Percentiles rank a stretch among this genome's conserved stretches.
Evolutionary conservation across 73 alveolate species (phyloP).

Genomic region (Effrenium voratum): DNA sequence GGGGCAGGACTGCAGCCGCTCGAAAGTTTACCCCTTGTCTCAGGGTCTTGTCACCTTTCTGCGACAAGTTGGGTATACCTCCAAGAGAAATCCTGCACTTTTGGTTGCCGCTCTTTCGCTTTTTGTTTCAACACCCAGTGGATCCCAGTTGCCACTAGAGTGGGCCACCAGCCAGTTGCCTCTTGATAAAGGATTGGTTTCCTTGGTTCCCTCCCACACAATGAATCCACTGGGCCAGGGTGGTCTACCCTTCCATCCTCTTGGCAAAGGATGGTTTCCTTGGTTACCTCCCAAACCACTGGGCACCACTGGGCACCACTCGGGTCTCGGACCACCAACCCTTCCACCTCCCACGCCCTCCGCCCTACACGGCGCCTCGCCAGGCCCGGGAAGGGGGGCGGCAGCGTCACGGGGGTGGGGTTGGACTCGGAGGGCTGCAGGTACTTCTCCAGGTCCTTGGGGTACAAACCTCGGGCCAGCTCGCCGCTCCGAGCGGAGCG

Average conservation of each 20-base stretch:
- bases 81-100: too few relatives aligned
- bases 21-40: too few relatives aligned
- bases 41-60: too few relatives aligned
- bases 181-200: too few relatives aligned
- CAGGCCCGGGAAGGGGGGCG: conserved; percentile 83
- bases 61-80: too few relatives aligned
- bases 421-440: conserved; percentile 54
- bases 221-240: neutral
- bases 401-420: conserved; percentile 79
- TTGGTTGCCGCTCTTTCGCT: too few relatives aligned
- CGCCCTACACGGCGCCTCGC: conserved; percentile 23
- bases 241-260: neutral
- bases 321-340: neutral
- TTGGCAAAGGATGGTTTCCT: neutral
- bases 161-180: too few relatives aligned
- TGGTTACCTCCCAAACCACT: neutral
- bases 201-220: too few relatives aligned
- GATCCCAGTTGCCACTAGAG: too few relatives aligned
- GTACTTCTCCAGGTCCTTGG: conserved; percentile 69
- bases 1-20: too few relatives aligned
- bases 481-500: too few relatives aligned
- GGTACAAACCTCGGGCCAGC: conserved; percentile 63
- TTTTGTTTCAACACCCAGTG: too few relatives aligned
- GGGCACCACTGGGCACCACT: neutral
- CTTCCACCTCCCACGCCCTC: neutral